phyloP scores from a whole-genome alignment of 345 rosid species.

The Nephelium lappaceum region DNA sequence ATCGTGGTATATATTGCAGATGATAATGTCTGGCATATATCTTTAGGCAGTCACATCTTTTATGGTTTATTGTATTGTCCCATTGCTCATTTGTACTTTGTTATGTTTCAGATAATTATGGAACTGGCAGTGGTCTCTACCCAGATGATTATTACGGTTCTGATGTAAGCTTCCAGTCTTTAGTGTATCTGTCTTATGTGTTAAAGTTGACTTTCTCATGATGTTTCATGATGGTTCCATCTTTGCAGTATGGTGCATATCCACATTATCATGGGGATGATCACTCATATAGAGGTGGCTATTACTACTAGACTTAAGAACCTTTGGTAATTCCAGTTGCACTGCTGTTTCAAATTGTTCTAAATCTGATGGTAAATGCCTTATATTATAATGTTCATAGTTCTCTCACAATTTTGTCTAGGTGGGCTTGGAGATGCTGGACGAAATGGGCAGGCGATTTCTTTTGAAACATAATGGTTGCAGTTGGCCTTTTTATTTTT shows the following conservation, averaged over 20 bases:
- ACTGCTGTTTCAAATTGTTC: neutral
- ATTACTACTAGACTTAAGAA: constrained; percentile 37
- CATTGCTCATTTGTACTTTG: constrained; percentile 22
- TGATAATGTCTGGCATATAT: neutral
- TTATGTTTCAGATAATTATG: constrained; percentile 45
- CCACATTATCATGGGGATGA: constrained; percentile 45
- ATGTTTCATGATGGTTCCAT: constrained; percentile 17
- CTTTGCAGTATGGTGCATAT: constrained; percentile 45
- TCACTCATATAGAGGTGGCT: constrained; percentile 48
- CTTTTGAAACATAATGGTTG: constrained; percentile 28
- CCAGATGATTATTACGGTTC: constrained; percentile 46
- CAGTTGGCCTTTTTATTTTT: constrained; percentile 10
- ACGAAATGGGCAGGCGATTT: constrained; percentile 34
- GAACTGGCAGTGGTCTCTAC: constrained; percentile 39
- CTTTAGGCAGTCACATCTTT: constrained; percentile 8
- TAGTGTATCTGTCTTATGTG: constrained; percentile 14
- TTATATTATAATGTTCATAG: constrained; percentile 8
- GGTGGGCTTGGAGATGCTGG: constrained; percentile 43
- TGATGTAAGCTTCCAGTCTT: constrained; percentile 44
- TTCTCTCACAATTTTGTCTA: constrained; percentile 29
- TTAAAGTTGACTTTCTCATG: constrained; percentile 11
- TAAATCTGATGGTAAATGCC: neutral
- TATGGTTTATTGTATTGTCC: neutral
- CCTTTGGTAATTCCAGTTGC: constrained; percentile 33
- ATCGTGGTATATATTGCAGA: constrained; percentile 38